Evolutionary conservation across 345 rosid species (phyloP).

Genomic region (Citropsis articulata): DNA sequence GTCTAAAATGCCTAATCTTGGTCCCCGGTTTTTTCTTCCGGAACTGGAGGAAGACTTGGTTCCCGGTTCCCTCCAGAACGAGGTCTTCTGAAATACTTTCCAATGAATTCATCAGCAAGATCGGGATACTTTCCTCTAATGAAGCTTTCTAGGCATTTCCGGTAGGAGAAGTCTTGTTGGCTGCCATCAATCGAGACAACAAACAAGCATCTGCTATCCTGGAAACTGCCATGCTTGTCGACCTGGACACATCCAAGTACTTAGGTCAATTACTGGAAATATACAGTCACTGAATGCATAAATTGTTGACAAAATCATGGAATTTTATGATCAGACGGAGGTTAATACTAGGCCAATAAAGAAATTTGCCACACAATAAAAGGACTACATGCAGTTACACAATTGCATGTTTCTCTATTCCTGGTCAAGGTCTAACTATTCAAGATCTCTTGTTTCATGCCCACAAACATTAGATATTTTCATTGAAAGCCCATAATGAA

Average conservation of each 20-base stretch:
- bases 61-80: constrained; percentile 37
- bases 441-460: not conserved
- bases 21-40: constrained; percentile 9
- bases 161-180: constrained; percentile 75
- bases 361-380: not conserved
- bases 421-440: not conserved
- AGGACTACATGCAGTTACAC: not conserved
- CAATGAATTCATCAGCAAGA: constrained; percentile 54
- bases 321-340: not conserved
- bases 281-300: not conserved
- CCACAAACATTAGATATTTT: not conserved
- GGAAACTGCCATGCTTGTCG: constrained; percentile 53
- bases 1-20: not conserved
- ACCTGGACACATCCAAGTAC: constrained; percentile 43
- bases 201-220: constrained; percentile 69
- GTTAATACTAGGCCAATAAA: not conserved
- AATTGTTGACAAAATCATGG: not conserved
- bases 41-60: constrained; percentile 32
- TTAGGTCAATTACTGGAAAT: not conserved
- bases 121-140: constrained; percentile 60
- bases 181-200: constrained; percentile 67
- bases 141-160: constrained; percentile 60
- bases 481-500: not conserved
- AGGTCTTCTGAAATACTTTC: constrained; percentile 55
- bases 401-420: not conserved